These are phyloP conservation scores for Ustilago nuda DNA, from an alignment of 1,284 basidiomycete genomes.

Conservation along the genomic window DNA sequence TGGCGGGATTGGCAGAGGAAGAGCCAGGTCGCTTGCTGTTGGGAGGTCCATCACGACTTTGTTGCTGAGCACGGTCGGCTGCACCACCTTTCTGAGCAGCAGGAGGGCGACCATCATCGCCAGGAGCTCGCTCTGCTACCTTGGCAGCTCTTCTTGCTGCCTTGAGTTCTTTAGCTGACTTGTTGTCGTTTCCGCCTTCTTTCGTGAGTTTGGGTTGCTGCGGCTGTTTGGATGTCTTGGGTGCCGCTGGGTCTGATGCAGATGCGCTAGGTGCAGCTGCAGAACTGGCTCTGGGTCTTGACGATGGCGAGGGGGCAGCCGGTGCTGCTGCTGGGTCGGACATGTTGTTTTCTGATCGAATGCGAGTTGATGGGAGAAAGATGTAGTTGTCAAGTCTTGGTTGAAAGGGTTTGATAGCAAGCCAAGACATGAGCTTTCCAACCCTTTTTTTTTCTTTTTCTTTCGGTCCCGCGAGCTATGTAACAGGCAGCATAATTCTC, in stretches of 20 bases:
- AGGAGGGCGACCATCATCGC: neutral
- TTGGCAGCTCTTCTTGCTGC: slow-evolving; percentile 60
- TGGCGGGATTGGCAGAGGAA: slow-evolving; percentile 19
- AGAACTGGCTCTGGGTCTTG: slow-evolving; percentile 8
- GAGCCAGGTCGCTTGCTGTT: slow-evolving; percentile 33
- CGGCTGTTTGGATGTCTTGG: slow-evolving; percentile 15
- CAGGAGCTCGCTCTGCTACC: slow-evolving; percentile 35
- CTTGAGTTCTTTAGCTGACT: slow-evolving; percentile 63
- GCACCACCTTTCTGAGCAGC: slow-evolving; percentile 18
- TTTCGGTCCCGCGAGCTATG: neutral
- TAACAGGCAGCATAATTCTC: neutral
- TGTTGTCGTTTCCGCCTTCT: slow-evolving; percentile 35
- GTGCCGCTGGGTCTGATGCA: slow-evolving; percentile 3
- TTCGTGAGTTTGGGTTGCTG: slow-evolving; percentile 23
- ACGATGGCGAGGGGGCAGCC: slow-evolving; percentile 7
- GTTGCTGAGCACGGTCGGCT: slow-evolving; percentile 23
- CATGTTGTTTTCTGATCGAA: slow-evolving; percentile 1
- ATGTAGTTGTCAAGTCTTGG: neutral
- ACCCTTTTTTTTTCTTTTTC: neutral
- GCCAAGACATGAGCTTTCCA: neutral
- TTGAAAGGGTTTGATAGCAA: neutral
- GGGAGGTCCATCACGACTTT: slow-evolving; percentile 15
- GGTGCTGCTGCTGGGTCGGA: slow-evolving; percentile 14
- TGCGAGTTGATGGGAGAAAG: neutral
- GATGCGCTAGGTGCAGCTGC: slow-evolving; percentile 27